These are phyloP conservation scores for Globisporangium nagaii DNA, from an alignment of 352 stramenopile genomes.

Conservation along the genomic window DNA sequence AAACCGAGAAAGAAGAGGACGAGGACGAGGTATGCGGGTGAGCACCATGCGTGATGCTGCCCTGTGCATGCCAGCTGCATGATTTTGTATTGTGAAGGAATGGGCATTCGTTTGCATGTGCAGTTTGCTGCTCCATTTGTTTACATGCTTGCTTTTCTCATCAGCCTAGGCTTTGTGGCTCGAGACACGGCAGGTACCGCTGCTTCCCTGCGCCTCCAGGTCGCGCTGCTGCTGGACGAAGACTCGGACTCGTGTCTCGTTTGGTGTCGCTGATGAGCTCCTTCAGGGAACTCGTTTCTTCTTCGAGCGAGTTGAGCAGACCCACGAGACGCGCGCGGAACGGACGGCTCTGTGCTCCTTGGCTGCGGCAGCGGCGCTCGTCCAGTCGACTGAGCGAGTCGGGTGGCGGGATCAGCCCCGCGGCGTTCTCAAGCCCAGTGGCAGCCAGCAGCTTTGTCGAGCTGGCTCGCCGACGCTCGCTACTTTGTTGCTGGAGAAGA, in stretches of 20 bases:
- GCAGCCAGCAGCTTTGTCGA: background rate
- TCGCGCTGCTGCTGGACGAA: background rate
- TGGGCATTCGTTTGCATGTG: slow-evolving; percentile 4
- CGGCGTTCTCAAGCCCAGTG: background rate
- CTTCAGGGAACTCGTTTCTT: slow-evolving; percentile 54
- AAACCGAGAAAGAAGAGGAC: background rate
- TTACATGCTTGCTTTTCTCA: background rate
- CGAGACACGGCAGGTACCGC: slow-evolving; percentile 3
- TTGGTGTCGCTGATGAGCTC: slow-evolving; percentile 12
- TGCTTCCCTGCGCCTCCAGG: background rate
- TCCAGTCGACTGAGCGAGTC: background rate
- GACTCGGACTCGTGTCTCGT: background rate
- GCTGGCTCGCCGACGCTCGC: slow-evolving; percentile 3
- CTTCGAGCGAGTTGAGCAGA: slow-evolving; percentile 60
- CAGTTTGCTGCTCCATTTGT: background rate
- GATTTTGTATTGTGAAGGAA: slow-evolving; percentile 1
- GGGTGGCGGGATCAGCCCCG: background rate
- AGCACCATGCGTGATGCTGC: background rate
- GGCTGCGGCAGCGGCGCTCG: slow-evolving; percentile 9
- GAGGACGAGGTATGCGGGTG: background rate
- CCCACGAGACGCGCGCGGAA: slow-evolving; percentile 57
- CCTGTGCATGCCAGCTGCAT: too few species aligned
- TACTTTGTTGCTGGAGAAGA: background rate
- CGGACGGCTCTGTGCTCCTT: slow-evolving; percentile 21
- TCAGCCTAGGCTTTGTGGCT: background rate